phyloP scores from a whole-genome alignment of 2,329 filamentous ascomycete species.

The Aspergillus caelatus region DNA sequence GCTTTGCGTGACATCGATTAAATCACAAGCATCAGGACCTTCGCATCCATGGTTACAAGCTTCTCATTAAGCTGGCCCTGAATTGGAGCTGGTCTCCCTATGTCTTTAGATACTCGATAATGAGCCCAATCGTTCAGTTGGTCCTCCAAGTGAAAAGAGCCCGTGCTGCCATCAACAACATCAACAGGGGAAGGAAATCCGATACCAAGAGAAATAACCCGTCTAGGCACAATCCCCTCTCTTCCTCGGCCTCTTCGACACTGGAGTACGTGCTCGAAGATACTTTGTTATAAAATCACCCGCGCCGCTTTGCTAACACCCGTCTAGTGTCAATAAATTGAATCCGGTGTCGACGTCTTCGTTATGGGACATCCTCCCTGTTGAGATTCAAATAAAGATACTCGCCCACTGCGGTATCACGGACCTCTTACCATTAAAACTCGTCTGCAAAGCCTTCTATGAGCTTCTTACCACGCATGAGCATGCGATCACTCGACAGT shows the following conservation, averaged over 20 bases:
- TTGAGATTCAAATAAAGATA: conserved; percentile 46
- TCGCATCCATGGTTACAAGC: conserved; percentile 10
- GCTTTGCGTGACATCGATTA: conserved; percentile 1
- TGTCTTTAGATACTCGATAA: conserved; percentile 31
- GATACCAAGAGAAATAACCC: conserved; percentile 28
- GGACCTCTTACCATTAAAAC: conserved; percentile 40
- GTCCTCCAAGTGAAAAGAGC: conserved; percentile 35
- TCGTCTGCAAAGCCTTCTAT: conserved; percentile 43
- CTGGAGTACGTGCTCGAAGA: conserved; percentile 25
- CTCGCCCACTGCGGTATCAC: conserved; percentile 43
- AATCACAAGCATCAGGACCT: conserved; percentile 1
- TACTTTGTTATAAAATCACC: neutral
- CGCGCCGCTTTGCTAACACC: conserved; percentile 14
- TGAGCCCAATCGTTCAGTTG: conserved; percentile 39
- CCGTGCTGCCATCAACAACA: conserved; percentile 33
- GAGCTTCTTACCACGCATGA: conserved; percentile 42
- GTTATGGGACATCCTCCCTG: conserved; percentile 43
- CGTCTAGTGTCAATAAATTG: conserved; percentile 26
- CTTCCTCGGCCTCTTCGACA: conserved; percentile 25
- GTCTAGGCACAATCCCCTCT: conserved; percentile 24
- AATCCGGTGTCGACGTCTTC: conserved; percentile 33
- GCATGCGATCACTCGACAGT: conserved; percentile 44
- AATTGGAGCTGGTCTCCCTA: conserved; percentile 31
- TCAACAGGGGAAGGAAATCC: conserved; percentile 32
- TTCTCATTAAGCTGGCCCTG: conserved; percentile 10